Base-by-base conservation (phyloP, 73 alveolate genomes). In the Blepharisma japonicum region DNA sequence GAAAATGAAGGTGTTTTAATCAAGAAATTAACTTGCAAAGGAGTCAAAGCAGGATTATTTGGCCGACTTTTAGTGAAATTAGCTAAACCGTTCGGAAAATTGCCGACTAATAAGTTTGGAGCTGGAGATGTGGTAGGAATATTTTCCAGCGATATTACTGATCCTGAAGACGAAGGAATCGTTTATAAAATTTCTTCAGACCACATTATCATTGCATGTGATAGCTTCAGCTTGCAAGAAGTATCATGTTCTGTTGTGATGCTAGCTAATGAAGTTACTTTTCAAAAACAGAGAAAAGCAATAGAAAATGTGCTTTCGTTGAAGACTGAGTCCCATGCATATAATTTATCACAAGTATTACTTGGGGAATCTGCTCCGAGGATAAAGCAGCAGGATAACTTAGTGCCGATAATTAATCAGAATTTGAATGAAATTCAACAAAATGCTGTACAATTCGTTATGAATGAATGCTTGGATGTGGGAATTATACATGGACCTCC, bases 401-500 rank as follows among this genome's bases (percentile, higher is more conserved):
- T 82, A 79, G 67, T 72, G 81, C 78, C 46, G 49, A 79, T 82
- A 46, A 74, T 54, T 78, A 83, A 51, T 89, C 88, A 79, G 77
- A 83, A 82, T 9, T 81, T 94, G 68, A 94, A 94, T 76, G 83
- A 79, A 56, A 76, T 87, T 50, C 94, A 94, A 82, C 85, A 84
- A 78, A 89, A 86, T 45, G 96, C 98, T 9, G 95, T 94, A 23
- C 83, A 85, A 82, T 83, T 81, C 66, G 80, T 90, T 8, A 78
- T 94, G 49, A 66, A 82, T 71, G 83, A 89, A 8, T 71, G 89
- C 45, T 83, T 83, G 56, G 92, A 90, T 76, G 80, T 93, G 4
- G 93, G 96, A 47, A 71, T 94, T 68, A 96, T 96, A 67, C 99
- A 96, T 83, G 99, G 99, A 21, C 99, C 99, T 4, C 99, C 99